phyloP scores from a whole-genome alignment of 2,329 filamentous ascomycete species.

The Periconia sp. region DNA sequence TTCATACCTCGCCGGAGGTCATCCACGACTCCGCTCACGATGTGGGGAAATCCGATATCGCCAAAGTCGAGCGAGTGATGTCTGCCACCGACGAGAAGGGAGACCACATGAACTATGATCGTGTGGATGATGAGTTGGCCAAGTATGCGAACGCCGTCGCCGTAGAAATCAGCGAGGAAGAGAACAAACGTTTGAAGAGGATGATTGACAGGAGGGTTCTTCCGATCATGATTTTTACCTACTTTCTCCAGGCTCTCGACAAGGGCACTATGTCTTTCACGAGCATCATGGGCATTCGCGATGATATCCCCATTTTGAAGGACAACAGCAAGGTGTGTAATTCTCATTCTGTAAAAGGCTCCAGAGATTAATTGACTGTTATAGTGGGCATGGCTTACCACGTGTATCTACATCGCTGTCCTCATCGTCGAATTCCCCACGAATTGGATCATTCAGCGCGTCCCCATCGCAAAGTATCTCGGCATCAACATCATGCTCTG shows the following conservation, averaged over 20 bases:
- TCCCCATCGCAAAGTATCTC: slow-evolving; percentile 72
- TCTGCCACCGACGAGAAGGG: slow-evolving; percentile 55
- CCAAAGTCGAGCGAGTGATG: slow-evolving; percentile 57
- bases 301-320: slow-evolving; percentile 43
- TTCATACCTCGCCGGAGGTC: slow-evolving; percentile 21
- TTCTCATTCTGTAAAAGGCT: not conserved
- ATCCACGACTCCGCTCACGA: slow-evolving; percentile 16
- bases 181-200: slow-evolving; percentile 65
- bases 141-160: slow-evolving; percentile 65
- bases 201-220: slow-evolving; percentile 73
- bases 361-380: slow-evolving; percentile 7
- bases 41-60: slow-evolving; percentile 39
- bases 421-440: slow-evolving; percentile 75
- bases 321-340: slow-evolving; percentile 32
- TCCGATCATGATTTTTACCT: slow-evolving; percentile 73
- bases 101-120: slow-evolving; percentile 62
- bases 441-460: slow-evolving; percentile 67
- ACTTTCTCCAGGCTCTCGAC: slow-evolving; percentile 72
- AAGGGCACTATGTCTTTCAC: slow-evolving; percentile 70
- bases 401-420: slow-evolving; percentile 76
- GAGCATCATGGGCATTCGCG: slow-evolving; percentile 66
- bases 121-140: slow-evolving; percentile 73
- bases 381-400: slow-evolving; percentile 74
- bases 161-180: slow-evolving; percentile 64
- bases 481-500: slow-evolving; percentile 68